phyloP scores from a whole-genome alignment of 1,284 basidiomycete species.

The Stereum hirsutum region DNA sequence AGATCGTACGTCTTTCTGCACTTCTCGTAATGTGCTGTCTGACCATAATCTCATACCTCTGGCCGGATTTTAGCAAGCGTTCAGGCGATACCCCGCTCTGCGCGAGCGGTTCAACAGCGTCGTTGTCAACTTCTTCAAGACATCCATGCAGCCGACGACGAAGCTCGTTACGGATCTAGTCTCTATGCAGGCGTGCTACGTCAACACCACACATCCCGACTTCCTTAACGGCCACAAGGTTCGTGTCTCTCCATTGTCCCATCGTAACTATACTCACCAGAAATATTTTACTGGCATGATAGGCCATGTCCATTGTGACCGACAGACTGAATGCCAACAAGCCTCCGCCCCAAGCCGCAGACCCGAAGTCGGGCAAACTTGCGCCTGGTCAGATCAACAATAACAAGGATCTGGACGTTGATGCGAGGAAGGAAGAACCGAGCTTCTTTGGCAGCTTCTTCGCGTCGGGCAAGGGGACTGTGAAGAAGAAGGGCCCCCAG shows the following conservation, averaged over 20 bases:
- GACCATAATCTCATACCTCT: constrained; percentile 8
- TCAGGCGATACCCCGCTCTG: constrained; percentile 91
- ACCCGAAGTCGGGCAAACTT: constrained; percentile 66
- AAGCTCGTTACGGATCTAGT: constrained; percentile 94
- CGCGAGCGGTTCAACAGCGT: constrained; percentile 91
- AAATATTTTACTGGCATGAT: constrained; percentile 1
- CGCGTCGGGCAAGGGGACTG: constrained; percentile 37
- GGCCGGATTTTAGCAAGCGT: constrained; percentile 66
- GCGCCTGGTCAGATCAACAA: constrained; percentile 71
- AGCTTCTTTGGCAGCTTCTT: constrained; percentile 99
- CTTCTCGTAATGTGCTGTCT: constrained; percentile 4
- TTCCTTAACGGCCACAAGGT: constrained; percentile 93
- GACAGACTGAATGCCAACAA: constrained; percentile 81
- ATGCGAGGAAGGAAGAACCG: constrained; percentile 78
- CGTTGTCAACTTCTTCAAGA: constrained; percentile 96
- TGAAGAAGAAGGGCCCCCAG: constrained; percentile 72
- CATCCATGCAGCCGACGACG: constrained; percentile 86
- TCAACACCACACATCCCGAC: constrained; percentile 99
- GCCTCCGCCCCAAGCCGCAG: constrained; percentile 41
- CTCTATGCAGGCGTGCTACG: constrained; percentile 94
- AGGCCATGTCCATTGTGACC: constrained; percentile 87
- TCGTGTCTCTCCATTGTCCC: constrained; percentile 6
- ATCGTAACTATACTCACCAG: constrained; percentile 2
- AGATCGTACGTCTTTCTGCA: constrained; percentile 61
- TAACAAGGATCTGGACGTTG: constrained; percentile 89